Conservation (phyloP, 116 monocot genomes). For the Papilionanthe hybrid region DNA sequence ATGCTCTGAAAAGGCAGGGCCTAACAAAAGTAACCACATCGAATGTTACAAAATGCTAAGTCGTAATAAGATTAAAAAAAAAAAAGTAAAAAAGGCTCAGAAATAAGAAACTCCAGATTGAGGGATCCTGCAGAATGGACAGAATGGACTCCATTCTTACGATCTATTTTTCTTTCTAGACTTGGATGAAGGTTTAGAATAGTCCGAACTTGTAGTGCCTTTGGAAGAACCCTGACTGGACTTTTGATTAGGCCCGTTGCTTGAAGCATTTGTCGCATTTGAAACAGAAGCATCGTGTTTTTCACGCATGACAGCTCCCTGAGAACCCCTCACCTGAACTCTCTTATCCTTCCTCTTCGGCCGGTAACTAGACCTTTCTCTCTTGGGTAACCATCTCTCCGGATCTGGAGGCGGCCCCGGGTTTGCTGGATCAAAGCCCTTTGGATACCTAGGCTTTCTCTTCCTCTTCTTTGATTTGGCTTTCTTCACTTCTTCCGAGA, state of each 20-base stretch:
- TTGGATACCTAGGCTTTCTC: conserved; percentile 82
- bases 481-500: conserved; percentile 58
- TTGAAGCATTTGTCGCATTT: conserved; percentile 2
- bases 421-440: conserved; percentile 87
- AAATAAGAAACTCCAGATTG: no score
- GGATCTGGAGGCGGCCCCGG: conserved; percentile 94
- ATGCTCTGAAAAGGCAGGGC: no score
- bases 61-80: no score
- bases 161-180: conserved; percentile 79
- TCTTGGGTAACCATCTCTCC: conserved; percentile 90
- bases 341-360: conserved; percentile 97
- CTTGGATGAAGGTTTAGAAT: conserved; percentile 41
- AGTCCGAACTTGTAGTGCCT: conserved; percentile 29
- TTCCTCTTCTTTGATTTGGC: conserved; percentile 79
- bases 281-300: conserved; percentile 48
- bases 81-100: no score
- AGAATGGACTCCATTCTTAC: conserved; percentile 10
- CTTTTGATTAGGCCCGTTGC: conserved; percentile 24
- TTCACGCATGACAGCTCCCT: conserved; percentile 70
- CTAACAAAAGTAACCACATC: no score
- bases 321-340: conserved; percentile 74
- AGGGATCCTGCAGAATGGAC: background rate
- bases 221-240: conserved; percentile 30
- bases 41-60: no score
- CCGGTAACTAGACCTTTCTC: conserved; percentile 83